phyloP scores from a whole-genome alignment of 2,329 filamentous ascomycete species.

The Stachybotrys elegans region DNA sequence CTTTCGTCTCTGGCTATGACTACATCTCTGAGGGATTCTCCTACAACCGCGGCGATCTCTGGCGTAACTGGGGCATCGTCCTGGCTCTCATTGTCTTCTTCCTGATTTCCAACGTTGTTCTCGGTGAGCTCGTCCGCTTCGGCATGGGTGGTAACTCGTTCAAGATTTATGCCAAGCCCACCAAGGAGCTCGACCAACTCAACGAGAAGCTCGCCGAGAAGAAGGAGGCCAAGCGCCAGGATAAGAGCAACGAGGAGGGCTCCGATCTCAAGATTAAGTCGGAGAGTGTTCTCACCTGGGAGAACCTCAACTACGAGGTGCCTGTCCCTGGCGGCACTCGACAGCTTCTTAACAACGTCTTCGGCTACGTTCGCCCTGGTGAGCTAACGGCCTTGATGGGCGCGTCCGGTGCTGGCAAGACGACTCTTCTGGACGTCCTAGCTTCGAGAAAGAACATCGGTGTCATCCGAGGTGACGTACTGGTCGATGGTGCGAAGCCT shows the following conservation, averaged over 20 bases:
- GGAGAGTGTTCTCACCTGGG: constrained; percentile 75
- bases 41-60: constrained; percentile 63
- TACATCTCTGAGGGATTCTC: constrained; percentile 68
- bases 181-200: constrained; percentile 60
- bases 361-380: constrained; percentile 71
- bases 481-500: constrained; percentile 52
- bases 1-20: constrained; percentile 56
- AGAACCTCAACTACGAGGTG: constrained; percentile 74
- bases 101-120: constrained; percentile 66
- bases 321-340: constrained; percentile 52
- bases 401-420: constrained; percentile 81
- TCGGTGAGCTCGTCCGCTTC: constrained; percentile 74
- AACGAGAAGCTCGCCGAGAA: constrained; percentile 60
- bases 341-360: constrained; percentile 50
- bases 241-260: constrained; percentile 36
- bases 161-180: constrained; percentile 69
- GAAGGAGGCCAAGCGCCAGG: constrained; percentile 48
- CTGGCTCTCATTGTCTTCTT: constrained; percentile 71
- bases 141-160: constrained; percentile 77
- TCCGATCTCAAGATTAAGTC: constrained; percentile 53
- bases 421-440: constrained; percentile 75
- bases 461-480: constrained; percentile 50
- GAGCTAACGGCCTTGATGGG: constrained; percentile 78
- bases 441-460: constrained; percentile 57
- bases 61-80: constrained; percentile 82